These are phyloP conservation scores for Diatrype stigma DNA, from an alignment of 2,329 filamentous ascomycete genomes.

Conservation along the genomic window DNA sequence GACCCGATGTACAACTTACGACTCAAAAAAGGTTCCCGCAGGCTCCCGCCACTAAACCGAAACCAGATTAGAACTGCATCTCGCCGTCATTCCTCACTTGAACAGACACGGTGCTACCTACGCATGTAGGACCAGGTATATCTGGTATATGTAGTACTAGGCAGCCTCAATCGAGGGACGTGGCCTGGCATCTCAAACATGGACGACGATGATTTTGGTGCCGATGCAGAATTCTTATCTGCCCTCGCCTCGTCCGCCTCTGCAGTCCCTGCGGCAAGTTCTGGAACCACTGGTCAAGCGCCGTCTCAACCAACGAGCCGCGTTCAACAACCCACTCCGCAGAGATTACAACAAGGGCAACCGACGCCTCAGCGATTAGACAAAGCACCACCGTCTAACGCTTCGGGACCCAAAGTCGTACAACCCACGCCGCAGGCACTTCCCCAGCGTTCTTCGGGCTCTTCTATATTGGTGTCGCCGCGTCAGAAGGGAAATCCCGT, in stretches of 20 bases:
- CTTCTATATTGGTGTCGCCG: constrained; percentile 82
- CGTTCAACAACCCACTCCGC: constrained; percentile 38
- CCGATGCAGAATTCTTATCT: constrained; percentile 38
- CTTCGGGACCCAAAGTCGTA: constrained; percentile 55
- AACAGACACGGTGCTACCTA: too few relatives aligned
- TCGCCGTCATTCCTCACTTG: too few relatives aligned
- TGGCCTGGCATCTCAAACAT: constrained; percentile 15
- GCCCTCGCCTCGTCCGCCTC: constrained; percentile 27
- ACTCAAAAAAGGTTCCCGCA: not conserved
- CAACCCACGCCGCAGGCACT: constrained; percentile 89
- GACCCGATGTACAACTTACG: too few relatives aligned
- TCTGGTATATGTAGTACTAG: too few relatives aligned
- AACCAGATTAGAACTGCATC: not conserved
- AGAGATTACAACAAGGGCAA: constrained; percentile 40
- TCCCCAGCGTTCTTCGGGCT: constrained; percentile 59
- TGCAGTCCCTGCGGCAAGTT: constrained; percentile 11
- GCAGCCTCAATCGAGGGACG: too few relatives aligned
- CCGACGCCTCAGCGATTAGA: constrained; percentile 53
- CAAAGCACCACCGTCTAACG: constrained; percentile 38
- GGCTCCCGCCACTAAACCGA: not conserved
- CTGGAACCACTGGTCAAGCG: too few relatives aligned
- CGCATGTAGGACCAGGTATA: too few relatives aligned
- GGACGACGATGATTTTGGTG: constrained; percentile 42
- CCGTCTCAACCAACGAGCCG: constrained; percentile 19
- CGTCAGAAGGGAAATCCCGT: constrained; percentile 95